Evolutionary conservation across 1,139 yeast species (phyloP).

Genomic region (Magnusiomyces suaveolens): DNA sequence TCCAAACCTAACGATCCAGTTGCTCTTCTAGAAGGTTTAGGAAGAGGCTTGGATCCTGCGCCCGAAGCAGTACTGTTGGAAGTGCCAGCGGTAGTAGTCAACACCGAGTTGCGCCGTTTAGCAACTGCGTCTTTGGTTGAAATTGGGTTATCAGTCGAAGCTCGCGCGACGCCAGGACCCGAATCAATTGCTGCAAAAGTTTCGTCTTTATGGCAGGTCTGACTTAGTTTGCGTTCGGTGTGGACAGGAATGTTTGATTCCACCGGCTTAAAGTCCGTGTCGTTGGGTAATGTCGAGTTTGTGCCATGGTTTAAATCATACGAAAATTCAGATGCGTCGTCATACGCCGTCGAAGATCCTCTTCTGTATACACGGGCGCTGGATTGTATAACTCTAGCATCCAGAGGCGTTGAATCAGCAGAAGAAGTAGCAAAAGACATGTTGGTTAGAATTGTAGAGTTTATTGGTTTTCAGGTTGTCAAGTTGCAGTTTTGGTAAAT

Average conservation of each 20-base stretch:
- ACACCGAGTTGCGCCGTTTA: constrained; percentile 28
- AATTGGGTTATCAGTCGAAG: constrained; percentile 20
- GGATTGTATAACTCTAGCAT: constrained; percentile 19
- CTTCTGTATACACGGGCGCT: constrained; percentile 23
- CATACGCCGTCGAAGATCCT: constrained; percentile 6
- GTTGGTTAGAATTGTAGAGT: no score
- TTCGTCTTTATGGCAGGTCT: constrained; percentile 31
- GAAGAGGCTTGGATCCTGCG: constrained; percentile 10
- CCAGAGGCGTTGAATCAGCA: constrained; percentile 17
- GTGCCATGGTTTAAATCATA: constrained; percentile 30
- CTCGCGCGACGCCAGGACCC: constrained; percentile 32
- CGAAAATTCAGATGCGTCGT: constrained; percentile 27
- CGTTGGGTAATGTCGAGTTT: constrained; percentile 28
- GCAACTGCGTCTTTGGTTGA: constrained; percentile 21
- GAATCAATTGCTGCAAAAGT: constrained; percentile 18
- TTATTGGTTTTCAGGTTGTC: no score
- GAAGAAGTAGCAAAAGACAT: constrained; percentile 16
- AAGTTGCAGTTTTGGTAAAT: no score
- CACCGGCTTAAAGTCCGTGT: constrained; percentile 30
- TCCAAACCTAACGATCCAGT: constrained; percentile 30
- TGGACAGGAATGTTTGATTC: constrained; percentile 28
- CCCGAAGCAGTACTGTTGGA: constrained; percentile 1
- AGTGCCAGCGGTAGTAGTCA: neutral
- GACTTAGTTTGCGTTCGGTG: constrained; percentile 31
- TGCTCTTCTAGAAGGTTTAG: constrained; percentile 23